Evolutionary conservation across 768 basidiomycete genomes (phyloP).

Genomic region (Sarcomyxa edulis): DNA sequence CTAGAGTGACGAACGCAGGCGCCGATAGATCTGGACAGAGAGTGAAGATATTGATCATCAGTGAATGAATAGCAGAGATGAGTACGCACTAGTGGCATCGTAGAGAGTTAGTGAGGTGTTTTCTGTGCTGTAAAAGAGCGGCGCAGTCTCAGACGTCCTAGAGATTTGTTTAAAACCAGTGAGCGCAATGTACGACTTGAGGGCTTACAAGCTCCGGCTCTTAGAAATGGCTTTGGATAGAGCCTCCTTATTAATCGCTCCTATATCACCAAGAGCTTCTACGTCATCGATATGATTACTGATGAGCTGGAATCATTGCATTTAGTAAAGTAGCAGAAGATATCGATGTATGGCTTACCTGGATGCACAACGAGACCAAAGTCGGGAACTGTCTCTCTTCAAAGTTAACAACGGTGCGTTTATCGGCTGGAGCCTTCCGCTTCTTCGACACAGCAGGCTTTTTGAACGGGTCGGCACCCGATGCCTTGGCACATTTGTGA

Average conservation of each 20-base stretch:
- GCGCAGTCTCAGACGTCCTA: constrained; percentile 76
- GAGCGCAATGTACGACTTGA: constrained; percentile 4
- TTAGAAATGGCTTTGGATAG: constrained; percentile 81
- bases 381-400: constrained; percentile 37
- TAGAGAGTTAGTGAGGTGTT: constrained; percentile 71
- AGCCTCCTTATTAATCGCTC: constrained; percentile 75
- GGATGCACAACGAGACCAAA: constrained; percentile 76
- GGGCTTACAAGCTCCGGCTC: constrained; percentile 75
- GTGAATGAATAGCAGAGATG: too few relatives aligned
- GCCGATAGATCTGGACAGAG: constrained; percentile 55
- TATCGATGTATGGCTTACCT: constrained; percentile 36
- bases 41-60: neutral
- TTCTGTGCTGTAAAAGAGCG: constrained; percentile 75
- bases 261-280: constrained; percentile 85
- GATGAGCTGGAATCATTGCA: constrained; percentile 50
- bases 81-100: constrained; percentile 82
- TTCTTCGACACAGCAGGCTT: constrained; percentile 59
- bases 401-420: constrained; percentile 52
- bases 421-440: constrained; percentile 60
- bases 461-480: constrained; percentile 83
- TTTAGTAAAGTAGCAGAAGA: neutral
- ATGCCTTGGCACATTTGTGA: constrained; percentile 73
- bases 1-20: constrained; percentile 63
- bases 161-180: neutral
- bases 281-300: constrained; percentile 86